Base-by-base conservation (phyloP, 768 basidiomycete species). In the Cystofilobasidium capitatum region DNA sequence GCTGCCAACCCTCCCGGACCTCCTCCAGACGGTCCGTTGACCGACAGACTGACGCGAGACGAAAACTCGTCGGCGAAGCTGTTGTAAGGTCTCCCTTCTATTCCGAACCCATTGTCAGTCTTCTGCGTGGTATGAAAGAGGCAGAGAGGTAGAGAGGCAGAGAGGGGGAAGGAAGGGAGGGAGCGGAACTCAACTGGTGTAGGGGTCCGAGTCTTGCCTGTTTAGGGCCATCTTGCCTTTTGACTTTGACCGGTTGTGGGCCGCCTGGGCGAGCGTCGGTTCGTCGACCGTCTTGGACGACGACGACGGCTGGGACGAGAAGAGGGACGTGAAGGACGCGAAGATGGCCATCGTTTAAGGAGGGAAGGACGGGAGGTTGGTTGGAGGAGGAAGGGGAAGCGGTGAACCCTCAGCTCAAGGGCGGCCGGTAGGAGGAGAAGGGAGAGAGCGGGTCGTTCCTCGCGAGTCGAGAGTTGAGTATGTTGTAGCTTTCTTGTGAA, bases 41-140 rank as follows among this genome's bases (percentile, higher is more conserved):
- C 51, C 51, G 29, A 31, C 31, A 65, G 57, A 10, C 54, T 58
- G n/a, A 65, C 64, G 57, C 64, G 64, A 22, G 64, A 65, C 9
- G 64, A 40, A 29, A 58, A 55, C 31, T 54, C 55, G 54, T 58
- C 22, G 3, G 54, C 57, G 40, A 58, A 55, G 16, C 31, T 10
- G 55, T 58, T 42, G 64, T 65, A 55, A 10, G 64, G 55, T 2
- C 54, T 54, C 0, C 40, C 64, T 45, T 55, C 51, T 55, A 13
- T n/a, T n/a, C n/a, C n/a, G n/a, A n/a, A n/a, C n/a, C n/a, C n/a
- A n/a, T n/a, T n/a, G n/a, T n/a, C n/a, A n/a, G n/a, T n/a, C n/a
- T n/a, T n/a, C n/a, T n/a, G n/a, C n/a, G n/a, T n/a, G n/a, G n/a
- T n/a, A n/a, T n/a, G n/a, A 33, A 2, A n/a, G 29, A 14, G 51